Conservation (phyloP, 805 yeast species). For the Grigorovia jiainica region DNA sequence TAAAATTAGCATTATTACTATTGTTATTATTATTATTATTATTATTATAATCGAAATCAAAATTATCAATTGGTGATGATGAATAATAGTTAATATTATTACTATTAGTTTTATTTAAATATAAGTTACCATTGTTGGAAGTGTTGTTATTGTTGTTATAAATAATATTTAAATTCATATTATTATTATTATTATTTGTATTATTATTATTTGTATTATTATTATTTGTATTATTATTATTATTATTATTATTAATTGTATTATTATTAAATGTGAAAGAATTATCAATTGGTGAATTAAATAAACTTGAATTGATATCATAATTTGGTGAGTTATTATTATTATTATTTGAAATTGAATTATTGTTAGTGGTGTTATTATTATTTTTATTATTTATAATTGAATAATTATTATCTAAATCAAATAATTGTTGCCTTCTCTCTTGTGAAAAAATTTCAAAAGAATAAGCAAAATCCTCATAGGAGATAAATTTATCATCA, state of each 20-base stretch:
- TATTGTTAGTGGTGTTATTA: too few species aligned
- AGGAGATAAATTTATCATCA: constrained; percentile 25
- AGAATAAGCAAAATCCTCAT: constrained; percentile 18
- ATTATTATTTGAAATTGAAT: background rate
- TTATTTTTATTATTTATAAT: too few species aligned
- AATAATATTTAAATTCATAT: too few species aligned
- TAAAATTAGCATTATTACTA: constrained; percentile 5
- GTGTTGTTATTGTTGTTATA: too few species aligned
- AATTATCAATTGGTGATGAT: background rate
- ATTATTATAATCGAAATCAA: background rate
- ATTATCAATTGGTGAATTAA: background rate
- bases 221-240: background rate
- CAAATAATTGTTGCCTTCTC: constrained; percentile 1
- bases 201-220: too few species aligned
- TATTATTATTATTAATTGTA: background rate
- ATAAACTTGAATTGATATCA: background rate
- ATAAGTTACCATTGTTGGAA: too few species aligned
- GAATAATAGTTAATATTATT: background rate
- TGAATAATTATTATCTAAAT: too few species aligned
- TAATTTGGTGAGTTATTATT: background rate
- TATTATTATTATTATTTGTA: too few species aligned
- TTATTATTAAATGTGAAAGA: background rate
- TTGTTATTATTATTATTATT: background rate
- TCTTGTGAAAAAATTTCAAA: constrained; percentile 17
- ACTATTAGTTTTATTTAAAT: background rate